Evolutionary conservation across 768 basidiomycete species (phyloP).

Genomic region (Psilocybe azurescens): DNA sequence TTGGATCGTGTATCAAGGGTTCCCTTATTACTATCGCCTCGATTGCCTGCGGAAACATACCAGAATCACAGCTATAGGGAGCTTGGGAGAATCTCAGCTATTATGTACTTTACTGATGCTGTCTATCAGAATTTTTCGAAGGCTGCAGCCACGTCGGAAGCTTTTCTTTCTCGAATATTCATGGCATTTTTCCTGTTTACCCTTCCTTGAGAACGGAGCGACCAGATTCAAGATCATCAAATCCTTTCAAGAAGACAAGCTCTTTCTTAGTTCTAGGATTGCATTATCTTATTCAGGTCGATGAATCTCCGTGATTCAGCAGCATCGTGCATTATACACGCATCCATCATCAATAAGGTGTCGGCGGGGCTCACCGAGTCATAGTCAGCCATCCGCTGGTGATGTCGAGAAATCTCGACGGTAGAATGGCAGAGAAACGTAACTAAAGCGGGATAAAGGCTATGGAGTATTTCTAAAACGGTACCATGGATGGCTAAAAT

Average conservation of each 20-base stretch:
- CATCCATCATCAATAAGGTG: not conserved
- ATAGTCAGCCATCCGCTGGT: not conserved
- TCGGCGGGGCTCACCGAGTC: conserved; percentile 1
- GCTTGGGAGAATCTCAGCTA: too few species aligned
- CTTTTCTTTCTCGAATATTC: conserved; percentile 4
- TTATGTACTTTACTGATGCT: not conserved
- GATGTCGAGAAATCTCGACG: conserved; percentile 9
- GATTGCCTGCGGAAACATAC: too few species aligned
- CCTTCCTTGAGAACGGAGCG: conserved; percentile 1
- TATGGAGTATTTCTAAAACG: conserved; percentile 6
- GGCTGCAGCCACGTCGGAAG: not conserved
- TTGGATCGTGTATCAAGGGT: too few species aligned
- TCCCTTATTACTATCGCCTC: too few species aligned
- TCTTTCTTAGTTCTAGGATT: conserved; percentile 3
- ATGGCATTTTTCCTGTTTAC: not conserved
- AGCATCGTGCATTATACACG: not conserved
- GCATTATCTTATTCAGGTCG: not conserved
- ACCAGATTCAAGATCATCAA: conserved; percentile 6
- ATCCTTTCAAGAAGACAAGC: conserved; percentile 16
- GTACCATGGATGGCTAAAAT: not conserved
- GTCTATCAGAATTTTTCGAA: conserved; percentile 6
- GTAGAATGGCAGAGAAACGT: conserved; percentile 21
- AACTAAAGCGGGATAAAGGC: conserved; percentile 10
- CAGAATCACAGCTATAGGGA: too few species aligned
- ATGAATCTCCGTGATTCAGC: not conserved